Evolutionary conservation across 2,329 filamentous ascomycete species (phyloP).

Genomic region (Orbilia ellipsospora): DNA sequence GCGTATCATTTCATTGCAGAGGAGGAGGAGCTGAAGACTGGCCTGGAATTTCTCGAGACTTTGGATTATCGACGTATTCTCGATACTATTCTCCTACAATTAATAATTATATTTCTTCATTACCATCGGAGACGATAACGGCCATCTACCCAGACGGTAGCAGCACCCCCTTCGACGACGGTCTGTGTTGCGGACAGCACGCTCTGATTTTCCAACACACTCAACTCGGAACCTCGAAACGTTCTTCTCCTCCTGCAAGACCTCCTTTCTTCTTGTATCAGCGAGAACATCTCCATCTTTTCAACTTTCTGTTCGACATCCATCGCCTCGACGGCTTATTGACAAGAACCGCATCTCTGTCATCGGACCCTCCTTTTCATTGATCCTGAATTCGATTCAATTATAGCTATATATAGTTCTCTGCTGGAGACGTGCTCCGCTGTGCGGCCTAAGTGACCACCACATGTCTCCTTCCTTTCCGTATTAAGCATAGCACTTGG

Average conservation of each 20-base stretch:
- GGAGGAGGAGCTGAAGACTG: neutral
- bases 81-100: neutral
- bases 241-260: neutral
- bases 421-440: slow-evolving; percentile 26
- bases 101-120: too few species aligned
- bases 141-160: neutral
- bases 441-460: slow-evolving; percentile 38
- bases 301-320: slow-evolving; percentile 19
- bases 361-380: slow-evolving; percentile 4
- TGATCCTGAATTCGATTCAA: neutral
- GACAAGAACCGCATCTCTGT: neutral
- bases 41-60: neutral
- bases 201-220: slow-evolving; percentile 34
- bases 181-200: slow-evolving; percentile 31
- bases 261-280: slow-evolving; percentile 10
- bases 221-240: slow-evolving; percentile 40
- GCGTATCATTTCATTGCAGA: neutral
- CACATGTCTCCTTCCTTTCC: slow-evolving; percentile 48
- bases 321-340: slow-evolving; percentile 42
- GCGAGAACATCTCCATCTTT: slow-evolving; percentile 14
- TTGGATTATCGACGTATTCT: neutral
- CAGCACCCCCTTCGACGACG: neutral
- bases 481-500: slow-evolving; percentile 35
- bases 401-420: slow-evolving; percentile 22
- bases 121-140: too few species aligned